Percentiles rank a stretch among this genome's conserved stretches.
phyloP scores from a whole-genome alignment of 116 monocot genomes.

The Iris pallida region DNA sequence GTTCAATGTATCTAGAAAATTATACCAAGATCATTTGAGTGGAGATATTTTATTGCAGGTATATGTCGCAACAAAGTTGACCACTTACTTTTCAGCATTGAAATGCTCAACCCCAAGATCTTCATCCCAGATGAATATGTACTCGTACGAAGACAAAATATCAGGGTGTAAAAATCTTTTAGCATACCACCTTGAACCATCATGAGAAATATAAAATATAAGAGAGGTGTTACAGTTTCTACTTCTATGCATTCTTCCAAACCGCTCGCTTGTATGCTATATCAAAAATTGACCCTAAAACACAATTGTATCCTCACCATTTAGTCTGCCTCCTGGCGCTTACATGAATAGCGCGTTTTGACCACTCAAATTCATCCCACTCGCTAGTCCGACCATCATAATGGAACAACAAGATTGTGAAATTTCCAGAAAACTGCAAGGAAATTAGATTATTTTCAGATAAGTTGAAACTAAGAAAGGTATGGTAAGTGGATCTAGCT shows the following conservation, averaged over 20 bases:
- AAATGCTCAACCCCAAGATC: slow-evolving; percentile 62
- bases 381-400: neutral
- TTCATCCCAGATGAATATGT: slow-evolving; percentile 69
- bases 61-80: neutral
- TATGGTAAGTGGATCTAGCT: neutral
- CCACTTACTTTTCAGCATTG: slow-evolving; percentile 50
- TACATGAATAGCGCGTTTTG: slow-evolving; percentile 54
- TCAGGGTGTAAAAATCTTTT: slow-evolving; percentile 69
- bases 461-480: neutral
- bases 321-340: slow-evolving; percentile 13
- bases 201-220: neutral
- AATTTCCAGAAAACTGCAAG: slow-evolving; percentile 11
- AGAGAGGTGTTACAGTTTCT: neutral
- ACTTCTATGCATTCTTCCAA: neutral
- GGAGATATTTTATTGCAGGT: neutral
- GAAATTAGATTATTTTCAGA: neutral
- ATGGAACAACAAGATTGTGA: slow-evolving; percentile 6
- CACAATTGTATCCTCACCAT: neutral
- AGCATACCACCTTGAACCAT: slow-evolving; percentile 47
- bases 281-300: neutral
- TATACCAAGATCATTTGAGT: neutral
- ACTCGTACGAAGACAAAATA: slow-evolving; percentile 51
- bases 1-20: slow-evolving; percentile 56
- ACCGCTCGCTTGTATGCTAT: neutral
- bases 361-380: slow-evolving; percentile 17